Evolutionary conservation across 2,329 filamentous ascomycete genomes (phyloP), one percentile per base, ranked within the genome.

Genomic region (Paecilomyces formosus): DNA sequence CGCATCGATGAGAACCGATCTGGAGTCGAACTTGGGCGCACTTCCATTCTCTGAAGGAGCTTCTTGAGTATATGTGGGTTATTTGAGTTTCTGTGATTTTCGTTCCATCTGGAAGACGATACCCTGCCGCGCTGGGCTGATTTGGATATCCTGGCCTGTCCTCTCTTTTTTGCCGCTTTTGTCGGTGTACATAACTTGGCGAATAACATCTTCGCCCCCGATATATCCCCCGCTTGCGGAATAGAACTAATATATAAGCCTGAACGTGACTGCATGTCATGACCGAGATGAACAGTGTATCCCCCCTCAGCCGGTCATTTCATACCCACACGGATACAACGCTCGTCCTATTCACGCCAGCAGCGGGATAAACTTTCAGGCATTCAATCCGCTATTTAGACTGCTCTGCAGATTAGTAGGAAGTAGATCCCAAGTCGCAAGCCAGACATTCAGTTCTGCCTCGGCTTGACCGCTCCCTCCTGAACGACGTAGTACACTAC

Each of bases 401-500:
- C 15, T 45, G 39, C n/a, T 18, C 15, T 45, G 5, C n/a, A 39
- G 12, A 39, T n/a, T n/a, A 1, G 35, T 39, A 39, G 13, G 13
- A 6, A 15, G 8, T 39, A 39, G 24, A 22, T 24, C 7, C 15
- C 15, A 1, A 45, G 15, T 13, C 12, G 28, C 33, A 21, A n/a
- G 22, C 54, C 56, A 56, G 54, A 58, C 57, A 58, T 55, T 76
- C 71, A 86, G 70, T 87, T 87, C 70, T 87, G 85, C 62, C 85
- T 74, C 12, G 85, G 85, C 72, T 87, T 87, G 28, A 87, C 82
- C 56, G 84, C 78, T 3, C 84, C 85, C 67, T 87, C 84, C 64
- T 86, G 83, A 54, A 86, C 77, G 61, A 87, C 79, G 67, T 88
- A 88, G 68, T 87, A 88, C 39, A 85, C 82, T 30, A 87, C 78